Evolutionary conservation across 768 basidiomycete species (phyloP).

Genomic region (Vishniacozyma victoriae): DNA sequence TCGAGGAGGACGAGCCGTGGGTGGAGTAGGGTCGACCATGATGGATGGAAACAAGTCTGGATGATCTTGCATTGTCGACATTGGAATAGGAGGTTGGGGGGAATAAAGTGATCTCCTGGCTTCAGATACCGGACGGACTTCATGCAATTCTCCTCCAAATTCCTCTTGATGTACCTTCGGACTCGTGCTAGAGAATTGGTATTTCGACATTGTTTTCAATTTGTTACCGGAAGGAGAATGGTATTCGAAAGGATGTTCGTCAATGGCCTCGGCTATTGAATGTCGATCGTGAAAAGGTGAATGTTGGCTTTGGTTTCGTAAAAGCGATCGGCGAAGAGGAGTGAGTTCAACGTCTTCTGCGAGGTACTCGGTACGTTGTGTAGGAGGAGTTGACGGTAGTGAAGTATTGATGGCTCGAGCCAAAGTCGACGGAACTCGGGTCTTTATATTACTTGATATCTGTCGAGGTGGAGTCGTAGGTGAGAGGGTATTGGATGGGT

Average conservation of each 20-base stretch:
- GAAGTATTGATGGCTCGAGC: conserved; percentile 25
- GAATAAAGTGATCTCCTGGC: conserved; percentile 30
- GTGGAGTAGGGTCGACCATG: not conserved
- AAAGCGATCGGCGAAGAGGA: conserved; percentile 3
- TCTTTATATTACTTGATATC: no score
- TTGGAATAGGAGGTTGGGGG: conserved; percentile 12
- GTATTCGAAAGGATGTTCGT: conserved; percentile 21
- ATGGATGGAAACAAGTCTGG: not conserved
- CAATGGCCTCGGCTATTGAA: conserved; percentile 14
- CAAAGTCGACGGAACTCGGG: conserved; percentile 1
- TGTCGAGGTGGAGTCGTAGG: no score
- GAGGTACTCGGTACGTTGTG: conserved; percentile 3
- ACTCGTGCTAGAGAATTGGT: conserved; percentile 15
- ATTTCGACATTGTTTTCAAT: conserved; percentile 29
- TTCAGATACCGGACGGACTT: conserved; percentile 18
- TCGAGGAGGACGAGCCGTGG: not conserved
- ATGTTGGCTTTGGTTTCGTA: conserved; percentile 4
- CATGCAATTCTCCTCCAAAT: conserved; percentile 17
- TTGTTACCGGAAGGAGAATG: conserved; percentile 7
- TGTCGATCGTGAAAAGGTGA: conserved; percentile 39
- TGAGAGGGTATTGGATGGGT: no score
- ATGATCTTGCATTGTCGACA: conserved; percentile 23
- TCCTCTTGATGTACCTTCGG: conserved; percentile 5
- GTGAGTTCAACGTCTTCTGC: conserved; percentile 17
- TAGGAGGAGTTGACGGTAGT: conserved; percentile 21